A percentile compares a stretch with the other conserved stretches of the same genome.
phyloP scores from a whole-genome alignment of 1,139 yeast species.

The Williopsis jadinii region DNA sequence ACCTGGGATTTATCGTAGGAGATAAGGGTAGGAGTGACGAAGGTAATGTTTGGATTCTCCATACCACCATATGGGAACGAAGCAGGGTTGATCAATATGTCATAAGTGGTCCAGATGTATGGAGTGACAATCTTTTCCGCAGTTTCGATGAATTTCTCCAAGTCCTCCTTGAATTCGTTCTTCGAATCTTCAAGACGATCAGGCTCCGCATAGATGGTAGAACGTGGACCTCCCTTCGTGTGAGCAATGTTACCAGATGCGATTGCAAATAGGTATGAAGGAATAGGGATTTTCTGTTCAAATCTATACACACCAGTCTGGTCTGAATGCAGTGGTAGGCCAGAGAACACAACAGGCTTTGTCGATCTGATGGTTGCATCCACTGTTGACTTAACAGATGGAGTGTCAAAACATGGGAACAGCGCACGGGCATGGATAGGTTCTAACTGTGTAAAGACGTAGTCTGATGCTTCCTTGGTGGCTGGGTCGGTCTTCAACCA shows the following conservation, averaged over 20 bases:
- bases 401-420: slow-evolving; percentile 90
- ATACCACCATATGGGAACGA: slow-evolving; percentile 94
- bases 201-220: slow-evolving; percentile 78
- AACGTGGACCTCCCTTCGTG: slow-evolving; percentile 79
- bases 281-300: slow-evolving; percentile 76
- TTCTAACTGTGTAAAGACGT: slow-evolving; percentile 85
- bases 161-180: slow-evolving; percentile 74
- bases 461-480: slow-evolving; percentile 55
- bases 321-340: slow-evolving; percentile 27
- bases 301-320: slow-evolving; percentile 35
- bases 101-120: slow-evolving; percentile 83
- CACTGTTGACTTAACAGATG: slow-evolving; percentile 68
- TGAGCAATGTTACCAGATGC: slow-evolving; percentile 76
- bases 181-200: slow-evolving; percentile 58
- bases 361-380: slow-evolving; percentile 55
- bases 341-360: slow-evolving; percentile 66
- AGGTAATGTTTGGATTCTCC: slow-evolving; percentile 91
- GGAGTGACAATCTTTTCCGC: slow-evolving; percentile 76
- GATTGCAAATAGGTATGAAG: slow-evolving; percentile 75
- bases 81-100: slow-evolving; percentile 72
- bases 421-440: slow-evolving; percentile 87
- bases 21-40: slow-evolving; percentile 84
- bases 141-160: slow-evolving; percentile 71
- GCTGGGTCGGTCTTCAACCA: slow-evolving; percentile 65
- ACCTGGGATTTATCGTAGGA: slow-evolving; percentile 84